phyloP scores from a whole-genome alignment of 805 yeast genomes.

The Saccharomycopsis capsularis region DNA sequence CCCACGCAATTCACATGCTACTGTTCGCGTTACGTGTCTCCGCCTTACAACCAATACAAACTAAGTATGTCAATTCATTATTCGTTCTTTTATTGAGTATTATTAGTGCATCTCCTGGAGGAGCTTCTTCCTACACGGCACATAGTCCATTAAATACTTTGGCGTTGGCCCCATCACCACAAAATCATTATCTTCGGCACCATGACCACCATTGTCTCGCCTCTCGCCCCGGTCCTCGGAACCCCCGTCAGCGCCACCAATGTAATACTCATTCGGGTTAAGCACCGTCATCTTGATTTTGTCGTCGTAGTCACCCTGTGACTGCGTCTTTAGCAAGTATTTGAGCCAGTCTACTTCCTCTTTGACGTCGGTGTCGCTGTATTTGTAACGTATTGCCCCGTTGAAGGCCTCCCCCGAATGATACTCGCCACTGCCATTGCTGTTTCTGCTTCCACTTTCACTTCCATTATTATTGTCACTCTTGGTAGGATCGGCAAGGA shows the following conservation, averaged over 20 bases:
- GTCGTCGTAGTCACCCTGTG: slow-evolving; percentile 26
- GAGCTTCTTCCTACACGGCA: slow-evolving; percentile 14
- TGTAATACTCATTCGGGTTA: slow-evolving; percentile 20
- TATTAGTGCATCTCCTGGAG: slow-evolving; percentile 4
- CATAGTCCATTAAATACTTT: slow-evolving; percentile 12
- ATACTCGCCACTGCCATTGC: slow-evolving; percentile 24
- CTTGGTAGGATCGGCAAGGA: slow-evolving; percentile 27
- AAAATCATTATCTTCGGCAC: slow-evolving; percentile 12
- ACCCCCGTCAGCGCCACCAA: slow-evolving; percentile 2
- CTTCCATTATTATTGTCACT: slow-evolving; percentile 7
- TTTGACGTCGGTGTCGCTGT: slow-evolving; percentile 2
- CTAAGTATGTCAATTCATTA: too few relatives aligned
- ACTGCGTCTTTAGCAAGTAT: slow-evolving; percentile 33
- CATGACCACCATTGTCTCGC: slow-evolving; percentile 15
- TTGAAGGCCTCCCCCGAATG: slow-evolving; percentile 25
- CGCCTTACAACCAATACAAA: too few relatives aligned
- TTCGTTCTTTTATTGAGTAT: too few relatives aligned
- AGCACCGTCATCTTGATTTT: slow-evolving; percentile 27
- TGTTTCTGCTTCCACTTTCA: slow-evolving; percentile 25
- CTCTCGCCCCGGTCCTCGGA: slow-evolving; percentile 2
- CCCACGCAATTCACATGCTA: not conserved
- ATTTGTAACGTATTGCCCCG: slow-evolving; percentile 19
- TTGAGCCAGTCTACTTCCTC: slow-evolving; percentile 31
- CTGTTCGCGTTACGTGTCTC: too few relatives aligned
- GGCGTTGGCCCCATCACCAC: slow-evolving; percentile 20